phyloP scores from a whole-genome alignment of 306 rosid genomes.

The Alnus glutinosa region DNA sequence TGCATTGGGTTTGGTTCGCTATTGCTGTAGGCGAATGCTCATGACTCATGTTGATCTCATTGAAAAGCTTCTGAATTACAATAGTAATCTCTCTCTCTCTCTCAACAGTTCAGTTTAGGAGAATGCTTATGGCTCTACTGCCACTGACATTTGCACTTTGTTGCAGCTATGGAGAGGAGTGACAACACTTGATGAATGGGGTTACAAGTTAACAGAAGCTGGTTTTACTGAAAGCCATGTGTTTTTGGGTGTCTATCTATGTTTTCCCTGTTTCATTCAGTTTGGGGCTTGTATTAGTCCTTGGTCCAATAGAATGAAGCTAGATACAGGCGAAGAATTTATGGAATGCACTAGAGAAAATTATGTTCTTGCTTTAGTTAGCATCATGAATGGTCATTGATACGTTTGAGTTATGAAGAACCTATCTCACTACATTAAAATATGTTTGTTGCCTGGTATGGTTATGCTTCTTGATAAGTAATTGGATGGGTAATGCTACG shows the following conservation, averaged over 20 bases:
- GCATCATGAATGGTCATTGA: neutral
- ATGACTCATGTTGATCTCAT: slow-evolving; percentile 98
- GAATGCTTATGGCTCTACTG: neutral
- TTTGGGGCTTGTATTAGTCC: neutral
- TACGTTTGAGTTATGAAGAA: neutral
- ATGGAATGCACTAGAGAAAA: neutral
- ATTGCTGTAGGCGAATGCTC: slow-evolving; percentile 94
- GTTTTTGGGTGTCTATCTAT: neutral
- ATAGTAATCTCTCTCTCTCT: slow-evolving; percentile 47
- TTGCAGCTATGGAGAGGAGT: slow-evolving; percentile 72
- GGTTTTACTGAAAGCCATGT: slow-evolving; percentile 10
- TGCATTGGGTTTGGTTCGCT: slow-evolving; percentile 88
- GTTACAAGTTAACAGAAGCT: slow-evolving; percentile 14
- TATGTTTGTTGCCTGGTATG: neutral
- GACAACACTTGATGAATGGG: slow-evolving; percentile 47
- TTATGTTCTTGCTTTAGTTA: neutral
- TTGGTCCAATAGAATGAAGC: neutral
- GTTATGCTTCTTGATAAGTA: neutral
- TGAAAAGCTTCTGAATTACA: slow-evolving; percentile 95
- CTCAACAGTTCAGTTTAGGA: neutral
- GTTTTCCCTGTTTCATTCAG: neutral
- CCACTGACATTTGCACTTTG: slow-evolving; percentile 1
- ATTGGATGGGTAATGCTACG: neutral
- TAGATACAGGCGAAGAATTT: neutral
- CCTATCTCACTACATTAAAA: neutral